These are phyloP conservation scores for Cornus florida DNA, from an alignment of 148 eudicot genomes.

Conservation along the genomic window DNA sequence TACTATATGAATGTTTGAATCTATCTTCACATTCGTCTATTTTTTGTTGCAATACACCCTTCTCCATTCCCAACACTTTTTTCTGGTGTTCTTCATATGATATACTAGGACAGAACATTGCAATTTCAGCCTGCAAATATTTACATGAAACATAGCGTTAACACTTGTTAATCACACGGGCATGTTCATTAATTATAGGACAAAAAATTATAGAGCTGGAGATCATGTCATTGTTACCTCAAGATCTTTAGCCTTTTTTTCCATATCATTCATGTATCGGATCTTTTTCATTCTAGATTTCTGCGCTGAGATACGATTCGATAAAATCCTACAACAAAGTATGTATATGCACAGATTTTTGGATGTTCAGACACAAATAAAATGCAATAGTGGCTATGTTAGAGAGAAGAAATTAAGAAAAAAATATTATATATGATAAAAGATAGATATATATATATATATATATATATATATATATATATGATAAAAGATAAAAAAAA, in stretches of 20 bases:
- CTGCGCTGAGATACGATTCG: constrained; percentile 26
- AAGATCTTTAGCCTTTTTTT: constrained; percentile 8
- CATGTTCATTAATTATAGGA: too few species aligned
- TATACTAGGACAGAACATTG: neutral
- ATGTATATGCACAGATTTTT: too few species aligned
- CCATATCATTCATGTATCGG: constrained; percentile 9
- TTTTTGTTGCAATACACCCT: neutral
- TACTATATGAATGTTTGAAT: neutral
- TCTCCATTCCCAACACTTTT: neutral
- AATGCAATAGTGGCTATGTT: too few species aligned
- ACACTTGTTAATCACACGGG: too few species aligned
- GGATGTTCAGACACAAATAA: too few species aligned
- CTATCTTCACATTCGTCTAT: neutral
- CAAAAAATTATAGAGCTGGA: too few species aligned
- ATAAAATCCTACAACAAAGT: constrained; percentile 18
- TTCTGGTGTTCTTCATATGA: neutral
- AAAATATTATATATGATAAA: neutral
- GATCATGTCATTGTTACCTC: constrained; percentile 1
- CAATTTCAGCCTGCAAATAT: neutral
- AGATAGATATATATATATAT: too few species aligned
- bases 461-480: too few species aligned
- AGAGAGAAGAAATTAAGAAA: neutral
- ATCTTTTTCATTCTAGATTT: constrained; percentile 19
- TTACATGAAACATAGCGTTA: neutral
- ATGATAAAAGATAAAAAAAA: neutral